Conservation (phyloP, 257 asterid species). For the Leptodermis oblonga region DNA sequence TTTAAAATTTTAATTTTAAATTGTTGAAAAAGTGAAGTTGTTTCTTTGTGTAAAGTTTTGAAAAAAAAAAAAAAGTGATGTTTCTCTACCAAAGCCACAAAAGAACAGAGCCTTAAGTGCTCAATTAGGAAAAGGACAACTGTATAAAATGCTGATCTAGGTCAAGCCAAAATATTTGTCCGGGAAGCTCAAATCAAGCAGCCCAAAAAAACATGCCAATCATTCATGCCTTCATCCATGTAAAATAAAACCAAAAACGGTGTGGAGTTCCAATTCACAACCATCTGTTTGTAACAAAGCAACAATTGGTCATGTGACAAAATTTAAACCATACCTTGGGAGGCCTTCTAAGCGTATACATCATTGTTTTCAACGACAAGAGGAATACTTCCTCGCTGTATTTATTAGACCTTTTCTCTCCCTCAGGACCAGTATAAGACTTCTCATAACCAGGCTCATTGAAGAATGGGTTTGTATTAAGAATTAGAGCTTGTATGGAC, state of each 20-base stretch:
- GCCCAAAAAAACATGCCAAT: not conserved
- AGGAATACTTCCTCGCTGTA: conserved; percentile 40
- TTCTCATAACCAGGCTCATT: conserved; percentile 49
- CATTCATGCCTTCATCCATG: not conserved
- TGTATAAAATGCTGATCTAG: not conserved
- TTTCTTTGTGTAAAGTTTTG: not conserved
- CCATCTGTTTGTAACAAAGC: not conserved
- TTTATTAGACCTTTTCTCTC: conserved; percentile 28
- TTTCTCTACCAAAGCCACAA: too few relatives aligned
- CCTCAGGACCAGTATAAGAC: conserved; percentile 30
- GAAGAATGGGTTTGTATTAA: conserved; percentile 46
- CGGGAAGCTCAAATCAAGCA: not conserved
- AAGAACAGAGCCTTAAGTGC: too few relatives aligned
- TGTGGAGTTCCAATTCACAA: not conserved
- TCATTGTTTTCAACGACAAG: conserved; percentile 51
- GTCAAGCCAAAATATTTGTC: not conserved
- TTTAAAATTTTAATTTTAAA: too few relatives aligned
- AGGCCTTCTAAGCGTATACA: conserved; percentile 44
- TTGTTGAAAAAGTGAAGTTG: too few relatives aligned
- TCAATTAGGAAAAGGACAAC: not conserved
- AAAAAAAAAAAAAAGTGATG: not conserved
- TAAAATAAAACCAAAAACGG: not conserved
- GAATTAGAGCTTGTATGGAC: conserved; percentile 49
- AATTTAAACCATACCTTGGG: conserved; percentile 36
- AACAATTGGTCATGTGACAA: not conserved